These are phyloP conservation scores for Aureobasidium pullulans DNA, from an alignment of 2,329 filamentous ascomycete species.

Conservation along the genomic window DNA sequence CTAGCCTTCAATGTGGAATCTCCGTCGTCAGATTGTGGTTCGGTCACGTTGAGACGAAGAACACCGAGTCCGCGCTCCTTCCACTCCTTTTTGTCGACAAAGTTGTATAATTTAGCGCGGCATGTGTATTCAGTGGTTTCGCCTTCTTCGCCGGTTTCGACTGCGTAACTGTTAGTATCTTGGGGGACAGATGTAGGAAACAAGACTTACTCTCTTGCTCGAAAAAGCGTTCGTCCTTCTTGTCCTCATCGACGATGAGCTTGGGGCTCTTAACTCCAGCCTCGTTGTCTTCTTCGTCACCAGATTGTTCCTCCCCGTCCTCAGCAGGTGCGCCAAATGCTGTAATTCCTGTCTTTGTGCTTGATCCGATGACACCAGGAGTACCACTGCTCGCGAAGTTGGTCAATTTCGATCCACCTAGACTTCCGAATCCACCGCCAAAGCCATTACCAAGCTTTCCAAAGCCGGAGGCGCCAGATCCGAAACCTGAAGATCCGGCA, in stretches of 20 bases:
- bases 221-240: constrained; percentile 52
- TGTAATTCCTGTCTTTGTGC: constrained; percentile 51
- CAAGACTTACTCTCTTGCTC: constrained; percentile 57
- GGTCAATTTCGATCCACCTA: constrained; percentile 43
- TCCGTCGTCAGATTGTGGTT: constrained; percentile 38
- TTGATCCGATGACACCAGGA: constrained; percentile 41
- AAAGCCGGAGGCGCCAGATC: constrained; percentile 33
- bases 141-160: constrained; percentile 81
- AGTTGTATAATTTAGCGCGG: constrained; percentile 78
- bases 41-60: constrained; percentile 73
- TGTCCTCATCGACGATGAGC: constrained; percentile 48
- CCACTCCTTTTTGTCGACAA: constrained; percentile 63
- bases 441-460: constrained; percentile 34
- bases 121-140: constrained; percentile 69
- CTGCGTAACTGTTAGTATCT: constrained; percentile 36
- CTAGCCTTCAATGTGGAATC: constrained; percentile 50
- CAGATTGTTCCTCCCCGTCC: constrained; percentile 44
- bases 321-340: constrained; percentile 72
- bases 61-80: constrained; percentile 81
- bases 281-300: constrained; percentile 44
- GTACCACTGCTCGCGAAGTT: constrained; percentile 54
- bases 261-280: constrained; percentile 35
- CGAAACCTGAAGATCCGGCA: constrained; percentile 21
- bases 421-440: constrained; percentile 31
- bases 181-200: neutral